A percentile compares a stretch with the other conserved stretches of the same genome.
Conservation (phyloP, 768 basidiomycete genomes). For the Cystobasidium tubakii region DNA sequence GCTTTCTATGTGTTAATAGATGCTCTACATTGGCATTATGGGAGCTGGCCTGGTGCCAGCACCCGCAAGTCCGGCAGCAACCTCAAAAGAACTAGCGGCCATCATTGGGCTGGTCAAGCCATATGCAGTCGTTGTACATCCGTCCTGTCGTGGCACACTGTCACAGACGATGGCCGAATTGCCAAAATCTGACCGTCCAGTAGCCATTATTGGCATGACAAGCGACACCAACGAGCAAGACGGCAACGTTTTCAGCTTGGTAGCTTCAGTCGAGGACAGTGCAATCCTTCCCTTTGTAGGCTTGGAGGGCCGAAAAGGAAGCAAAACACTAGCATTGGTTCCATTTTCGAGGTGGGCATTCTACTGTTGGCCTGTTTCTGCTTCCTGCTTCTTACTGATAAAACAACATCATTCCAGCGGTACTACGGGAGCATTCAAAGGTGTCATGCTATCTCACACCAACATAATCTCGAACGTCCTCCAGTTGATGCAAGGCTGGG, state of each 20-base stretch:
- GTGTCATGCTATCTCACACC: conserved; percentile 18
- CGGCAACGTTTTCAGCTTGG: not conserved
- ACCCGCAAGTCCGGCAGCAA: conserved; percentile 19
- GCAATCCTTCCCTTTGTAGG: not conserved
- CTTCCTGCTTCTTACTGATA: not conserved
- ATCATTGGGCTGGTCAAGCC: conserved; percentile 8
- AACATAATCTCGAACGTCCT: conserved; percentile 26
- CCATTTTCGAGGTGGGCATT: not conserved
- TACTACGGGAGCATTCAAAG: conserved; percentile 24
- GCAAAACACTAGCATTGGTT: not conserved
- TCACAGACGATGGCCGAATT: not conserved
- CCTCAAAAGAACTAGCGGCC: conserved; percentile 7
- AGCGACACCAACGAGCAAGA: not conserved
- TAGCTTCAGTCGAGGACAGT: not conserved
- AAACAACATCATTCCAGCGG: not conserved
- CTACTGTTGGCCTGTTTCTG: not conserved
- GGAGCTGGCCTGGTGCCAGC: not conserved
- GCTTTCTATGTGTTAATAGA: not conserved
- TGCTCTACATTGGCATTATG: conserved; percentile 6
- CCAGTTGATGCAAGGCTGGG: conserved; percentile 20
- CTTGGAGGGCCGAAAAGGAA: not conserved
- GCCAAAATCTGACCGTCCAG: not conserved
- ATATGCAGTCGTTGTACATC: not conserved
- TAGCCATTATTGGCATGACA: not conserved
- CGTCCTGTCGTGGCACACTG: not conserved